These are phyloP conservation scores for Cadophora sp. DNA, from an alignment of 2,329 filamentous ascomycete genomes.

Conservation along the genomic window DNA sequence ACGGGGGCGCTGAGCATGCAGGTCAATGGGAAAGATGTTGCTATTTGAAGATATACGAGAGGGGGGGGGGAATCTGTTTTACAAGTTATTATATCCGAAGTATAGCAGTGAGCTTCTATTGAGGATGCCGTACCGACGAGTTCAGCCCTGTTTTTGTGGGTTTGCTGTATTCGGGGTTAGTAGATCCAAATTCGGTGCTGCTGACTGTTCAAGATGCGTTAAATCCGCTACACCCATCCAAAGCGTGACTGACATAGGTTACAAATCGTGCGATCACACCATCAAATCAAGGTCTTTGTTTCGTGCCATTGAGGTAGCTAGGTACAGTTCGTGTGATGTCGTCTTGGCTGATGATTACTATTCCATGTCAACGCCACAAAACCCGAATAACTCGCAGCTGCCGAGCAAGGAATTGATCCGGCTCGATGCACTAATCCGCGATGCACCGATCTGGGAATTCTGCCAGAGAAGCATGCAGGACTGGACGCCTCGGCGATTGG, in stretches of 20 bases:
- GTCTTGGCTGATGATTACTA: slow-evolving; percentile 6
- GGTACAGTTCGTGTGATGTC: background rate
- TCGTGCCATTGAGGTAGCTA: background rate
- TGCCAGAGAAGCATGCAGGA: background rate
- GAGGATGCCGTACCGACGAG: too few species aligned
- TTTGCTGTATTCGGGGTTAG: too few species aligned
- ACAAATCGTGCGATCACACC: background rate
- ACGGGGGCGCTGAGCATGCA: background rate
- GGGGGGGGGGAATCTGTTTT: background rate
- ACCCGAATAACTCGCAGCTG: background rate
- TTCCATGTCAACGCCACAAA: background rate
- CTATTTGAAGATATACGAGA: background rate
- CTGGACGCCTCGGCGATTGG: slow-evolving; percentile 7
- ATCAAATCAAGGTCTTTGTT: background rate
- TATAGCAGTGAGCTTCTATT: background rate
- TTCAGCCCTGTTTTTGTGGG: background rate
- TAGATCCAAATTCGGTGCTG: background rate
- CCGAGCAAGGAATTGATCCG: background rate
- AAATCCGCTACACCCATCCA: background rate
- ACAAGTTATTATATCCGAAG: background rate
- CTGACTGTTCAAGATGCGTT: slow-evolving; percentile 9
- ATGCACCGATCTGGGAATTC: background rate
- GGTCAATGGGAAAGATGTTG: background rate
- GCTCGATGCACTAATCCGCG: background rate
- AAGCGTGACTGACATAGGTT: background rate